phyloP scores from a whole-genome alignment of 805 yeast genomes.

The Candida tibetensis region DNA sequence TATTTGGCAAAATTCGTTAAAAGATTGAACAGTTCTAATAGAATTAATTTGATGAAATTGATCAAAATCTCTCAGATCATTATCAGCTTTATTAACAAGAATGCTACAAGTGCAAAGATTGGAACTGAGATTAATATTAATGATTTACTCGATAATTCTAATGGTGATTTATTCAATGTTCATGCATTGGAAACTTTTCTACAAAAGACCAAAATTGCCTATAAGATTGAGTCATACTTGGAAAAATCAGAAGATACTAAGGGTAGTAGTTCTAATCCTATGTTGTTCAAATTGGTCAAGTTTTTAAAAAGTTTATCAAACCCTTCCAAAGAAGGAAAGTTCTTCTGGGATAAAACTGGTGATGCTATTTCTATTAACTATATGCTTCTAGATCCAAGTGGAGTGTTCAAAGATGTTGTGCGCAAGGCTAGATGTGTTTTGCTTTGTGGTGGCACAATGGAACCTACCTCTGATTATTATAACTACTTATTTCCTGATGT shows the following conservation, averaged over 20 bases:
- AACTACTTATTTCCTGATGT: slow-evolving; percentile 63
- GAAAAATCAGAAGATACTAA: slow-evolving; percentile 21
- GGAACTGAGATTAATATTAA: slow-evolving; percentile 54
- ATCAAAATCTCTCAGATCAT: slow-evolving; percentile 54
- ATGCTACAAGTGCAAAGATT: slow-evolving; percentile 31
- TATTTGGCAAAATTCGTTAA: slow-evolving; percentile 62
- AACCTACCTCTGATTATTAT: slow-evolving; percentile 72
- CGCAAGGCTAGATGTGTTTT: slow-evolving; percentile 66
- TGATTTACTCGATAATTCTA: slow-evolving; percentile 55
- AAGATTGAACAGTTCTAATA: slow-evolving; percentile 66
- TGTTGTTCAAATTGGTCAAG: slow-evolving; percentile 61
- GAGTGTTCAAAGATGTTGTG: slow-evolving; percentile 62
- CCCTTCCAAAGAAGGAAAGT: slow-evolving; percentile 76
- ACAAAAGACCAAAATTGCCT: slow-evolving; percentile 70
- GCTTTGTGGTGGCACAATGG: slow-evolving; percentile 95
- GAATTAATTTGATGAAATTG: slow-evolving; percentile 65
- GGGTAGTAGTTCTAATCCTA: slow-evolving; percentile 41
- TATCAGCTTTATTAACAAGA: slow-evolving; percentile 41
- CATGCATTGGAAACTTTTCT: slow-evolving; percentile 65
- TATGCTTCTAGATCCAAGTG: slow-evolving; percentile 76
- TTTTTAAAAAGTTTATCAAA: slow-evolving; percentile 66
- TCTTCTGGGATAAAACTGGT: slow-evolving; percentile 54
- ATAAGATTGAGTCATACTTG: slow-evolving; percentile 74
- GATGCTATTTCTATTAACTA: slow-evolving; percentile 50
- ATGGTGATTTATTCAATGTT: slow-evolving; percentile 71